Evolutionary conservation across 1,284 basidiomycete species (phyloP), one percentile per base, ranked within the genome.

Genomic region (Ceratobasidium sp.): DNA sequence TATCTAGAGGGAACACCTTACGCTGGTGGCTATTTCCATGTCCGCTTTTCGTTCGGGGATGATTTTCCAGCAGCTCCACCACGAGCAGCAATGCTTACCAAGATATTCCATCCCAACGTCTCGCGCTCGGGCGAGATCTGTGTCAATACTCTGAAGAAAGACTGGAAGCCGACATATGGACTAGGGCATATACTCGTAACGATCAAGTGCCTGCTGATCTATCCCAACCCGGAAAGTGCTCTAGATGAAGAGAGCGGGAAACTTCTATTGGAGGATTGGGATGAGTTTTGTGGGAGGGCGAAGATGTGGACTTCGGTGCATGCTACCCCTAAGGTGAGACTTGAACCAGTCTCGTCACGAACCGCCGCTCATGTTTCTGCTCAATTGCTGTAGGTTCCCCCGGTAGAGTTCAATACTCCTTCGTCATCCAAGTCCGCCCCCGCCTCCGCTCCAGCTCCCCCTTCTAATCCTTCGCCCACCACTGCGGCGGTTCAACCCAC

Each of bases 101-200:
- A 96, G 83, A 96, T 98, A 74, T 98, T 98, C 82, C 96, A 98
- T 78, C 96, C 96, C 0, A 98, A 98, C 78, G 94, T 98, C 32
- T 96, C 94, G 0, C 85, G 88, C 34, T 80, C 86, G 0, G 96
- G 96, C 36, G 96, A 97, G 81, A 98, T 98, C 77, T 98, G 96
- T 81, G 96, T 98, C 10, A 96, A 96, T 82, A 98, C 95, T 3
- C 84, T 98, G 32, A 98, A 98, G 85, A 98, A 97, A 81, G 94
- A 96, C 78, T 98, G 96, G 96, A 90, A 94, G 80, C 87, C 92
- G 21, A 87, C 89, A n/a, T 96, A 94, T 77, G 96, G 95, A 30
- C 93, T 98, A 43, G 88, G 85, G 3, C 92, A 97, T 79, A 97
- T 97, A 72, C 85, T 97, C 9, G 90, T 94, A 78, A 95, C 93